A percentile compares a stretch with the other conserved stretches of the same genome.
phyloP scores from a whole-genome alignment of 2,329 filamentous ascomycete species.

The Coniochaeta prunicola region DNA sequence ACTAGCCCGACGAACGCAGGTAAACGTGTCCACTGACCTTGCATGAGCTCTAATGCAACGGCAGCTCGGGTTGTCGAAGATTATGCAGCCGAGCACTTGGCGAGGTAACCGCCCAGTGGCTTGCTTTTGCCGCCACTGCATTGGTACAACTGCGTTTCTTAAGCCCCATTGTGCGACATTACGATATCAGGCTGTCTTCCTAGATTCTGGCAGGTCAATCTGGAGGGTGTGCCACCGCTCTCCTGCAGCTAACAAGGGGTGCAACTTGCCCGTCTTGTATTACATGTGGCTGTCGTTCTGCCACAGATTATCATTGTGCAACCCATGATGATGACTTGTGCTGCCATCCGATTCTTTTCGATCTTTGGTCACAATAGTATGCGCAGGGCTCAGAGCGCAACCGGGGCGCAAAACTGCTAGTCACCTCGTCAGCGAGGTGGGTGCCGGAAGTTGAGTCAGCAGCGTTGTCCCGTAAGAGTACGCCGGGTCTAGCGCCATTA shows the following conservation, averaged over 20 bases:
- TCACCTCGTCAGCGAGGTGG: too few relatives aligned
- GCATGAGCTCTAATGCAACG: not conserved
- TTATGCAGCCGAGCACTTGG: not conserved
- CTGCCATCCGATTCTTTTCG: too few relatives aligned
- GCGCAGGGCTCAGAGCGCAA: too few relatives aligned
- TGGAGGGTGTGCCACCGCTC: not conserved
- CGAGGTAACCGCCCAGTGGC: not conserved
- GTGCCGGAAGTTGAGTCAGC: too few relatives aligned
- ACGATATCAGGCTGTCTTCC: not conserved
- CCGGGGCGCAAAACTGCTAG: too few relatives aligned
- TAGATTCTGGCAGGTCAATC: not conserved
- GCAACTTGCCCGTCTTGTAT: too few relatives aligned
- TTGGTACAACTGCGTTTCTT: not conserved
- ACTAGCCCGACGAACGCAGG: not conserved
- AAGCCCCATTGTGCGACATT: not conserved
- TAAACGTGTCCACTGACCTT: not conserved
- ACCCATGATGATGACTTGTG: too few relatives aligned
- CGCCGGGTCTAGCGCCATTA: too few relatives aligned
- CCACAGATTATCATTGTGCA: too few relatives aligned
- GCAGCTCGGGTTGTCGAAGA: not conserved
- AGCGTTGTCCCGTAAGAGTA: too few relatives aligned
- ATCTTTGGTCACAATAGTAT: too few relatives aligned
- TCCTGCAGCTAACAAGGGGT: constrained; percentile 1
- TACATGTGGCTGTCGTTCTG: too few relatives aligned
- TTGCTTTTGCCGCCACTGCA: not conserved